Base-by-base conservation (phyloP, 352 stramenopile genomes). In the Peronospora tabacina region DNA sequence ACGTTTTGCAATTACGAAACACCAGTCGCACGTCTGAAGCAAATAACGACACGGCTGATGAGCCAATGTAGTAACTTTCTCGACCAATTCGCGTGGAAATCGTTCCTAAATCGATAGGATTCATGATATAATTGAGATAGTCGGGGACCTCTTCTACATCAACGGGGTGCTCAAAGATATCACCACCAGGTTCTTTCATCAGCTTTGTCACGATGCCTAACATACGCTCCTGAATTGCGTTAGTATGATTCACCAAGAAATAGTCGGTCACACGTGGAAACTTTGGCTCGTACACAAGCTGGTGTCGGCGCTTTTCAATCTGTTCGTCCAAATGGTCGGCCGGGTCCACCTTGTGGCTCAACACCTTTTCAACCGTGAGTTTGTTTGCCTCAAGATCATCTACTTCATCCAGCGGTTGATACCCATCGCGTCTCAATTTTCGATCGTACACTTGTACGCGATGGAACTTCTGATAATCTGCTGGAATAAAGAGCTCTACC, bases 371-470 rank as follows among this genome's bases (percentile, higher is more conserved):
- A 26, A 92, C 79, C 7, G 81, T 90, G 16, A 91, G 62, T 52
- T 92, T 91, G 57, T 90, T 90, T 11, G 78, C 71, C 39, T 95
- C 82, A 0, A 95, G 47, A 43, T 95, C 84, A 41, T 95, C 84
- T 7, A 92, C 84, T 49, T 95, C 84, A 46, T 95, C 82, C 20
- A 90, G 50, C 38, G 90, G 72, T 41, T 88, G 71, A 53, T 93
- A 92, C 29, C 84, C 84, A 55, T 92, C 82, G 19, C 82, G 75
- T 20, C 71, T 58, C 30, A 90, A 47, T 49, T 92, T 93, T 33
- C 80, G 75, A 56, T 95, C 84, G 50, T 91, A 95, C 13, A 82
- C 49, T 26, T 90, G 82, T 13, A 95, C 81, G 16, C 81, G 80
- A 46, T 93, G 73, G 19, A 87, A 76, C 44, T 92, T 92, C 36